Conservation (phyloP, 2,329 filamentous ascomycete genomes). For the Ophiostoma ips region DNA sequence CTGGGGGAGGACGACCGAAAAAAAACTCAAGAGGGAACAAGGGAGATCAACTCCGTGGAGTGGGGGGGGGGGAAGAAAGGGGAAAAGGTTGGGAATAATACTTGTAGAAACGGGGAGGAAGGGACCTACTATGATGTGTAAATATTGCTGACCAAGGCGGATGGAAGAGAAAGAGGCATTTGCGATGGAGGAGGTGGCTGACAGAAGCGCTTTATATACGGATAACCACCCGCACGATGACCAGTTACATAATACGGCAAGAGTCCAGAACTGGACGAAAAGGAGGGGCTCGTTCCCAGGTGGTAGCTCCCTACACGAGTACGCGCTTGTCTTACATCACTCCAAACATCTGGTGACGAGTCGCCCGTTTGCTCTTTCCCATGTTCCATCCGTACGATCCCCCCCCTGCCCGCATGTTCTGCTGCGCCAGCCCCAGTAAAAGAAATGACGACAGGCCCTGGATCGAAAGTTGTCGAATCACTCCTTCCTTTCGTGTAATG, state of each 20-base stretch:
- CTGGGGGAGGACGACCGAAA: conserved; percentile 2
- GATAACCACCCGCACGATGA: not conserved
- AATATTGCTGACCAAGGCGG: not conserved
- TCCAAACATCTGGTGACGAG: not conserved
- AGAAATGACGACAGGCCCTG: conserved; percentile 3
- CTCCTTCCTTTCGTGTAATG: not conserved
- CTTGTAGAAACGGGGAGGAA: not conserved
- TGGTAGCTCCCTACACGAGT: no score
- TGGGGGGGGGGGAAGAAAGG: conserved; percentile 3
- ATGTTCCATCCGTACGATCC: not conserved
- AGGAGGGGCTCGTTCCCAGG: conserved; percentile 4
- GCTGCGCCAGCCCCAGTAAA: not conserved
- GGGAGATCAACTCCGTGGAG: conserved; percentile 4
- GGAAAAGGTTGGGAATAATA: not conserved
- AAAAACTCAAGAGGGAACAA: conserved; percentile 4
- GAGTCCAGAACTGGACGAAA: not conserved
- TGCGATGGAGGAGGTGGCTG: not conserved
- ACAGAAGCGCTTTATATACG: conserved; percentile 2
- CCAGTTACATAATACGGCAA: not conserved
- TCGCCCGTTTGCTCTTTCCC: not conserved
- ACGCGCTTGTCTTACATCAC: not conserved
- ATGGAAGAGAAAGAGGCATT: not conserved
- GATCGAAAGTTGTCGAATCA: not conserved
- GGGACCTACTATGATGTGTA: not conserved
- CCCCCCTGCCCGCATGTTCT: not conserved